Base-by-base conservation (phyloP, 345 rosid species). In the Euclidium syriacum region DNA sequence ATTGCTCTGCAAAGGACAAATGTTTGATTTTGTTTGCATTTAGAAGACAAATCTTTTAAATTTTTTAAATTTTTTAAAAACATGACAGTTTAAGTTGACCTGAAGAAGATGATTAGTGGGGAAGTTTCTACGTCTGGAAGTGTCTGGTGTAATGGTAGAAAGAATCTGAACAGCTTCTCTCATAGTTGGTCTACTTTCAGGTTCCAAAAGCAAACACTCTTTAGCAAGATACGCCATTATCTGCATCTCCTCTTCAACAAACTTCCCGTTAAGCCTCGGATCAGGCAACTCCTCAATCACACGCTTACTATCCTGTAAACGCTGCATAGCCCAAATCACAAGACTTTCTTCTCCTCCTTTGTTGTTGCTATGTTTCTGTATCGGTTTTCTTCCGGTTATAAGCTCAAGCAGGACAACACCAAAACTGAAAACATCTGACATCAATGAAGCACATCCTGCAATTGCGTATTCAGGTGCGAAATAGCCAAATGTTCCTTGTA, bases 401-500 rank as follows among this genome's bases (percentile, higher is more conserved):
- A 94, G 87, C 83, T 94, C 97, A 39, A 94, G 90, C 48, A 94
- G 82, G 64, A 94, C 99, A 26, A 94, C 99, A 39, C 99, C 99
- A 1, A 90, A 90, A 75, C 99, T 94, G 70, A 94, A 94, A 64
- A 94, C 99, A 67, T 94, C 99, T 11, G 99, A 87, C 87, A 90
- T 94, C 3, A 75, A 81, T 15, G 97, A 94, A 52, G 99, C 95
- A 67, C 95, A 81, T 76, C 99, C 97, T 43, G 87, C 75, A 57
- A 90, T 90, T 12, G 96, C 99, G 39, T 85, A 94, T 73, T 91
- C 96, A n/a, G 98, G 98, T 7, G 96, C 98, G 80, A 91, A 91
- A 76, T 91, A 91, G 51, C 99, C 96, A 72, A 94, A 94, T 29
- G 97, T 90, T 18, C 99, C 99, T 68, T 90, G 97, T 77, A 94